These are phyloP conservation scores for Tillandsia fasciculata DNA, from an alignment of 176 grass and related monocot genomes.

Conservation along the genomic window DNA sequence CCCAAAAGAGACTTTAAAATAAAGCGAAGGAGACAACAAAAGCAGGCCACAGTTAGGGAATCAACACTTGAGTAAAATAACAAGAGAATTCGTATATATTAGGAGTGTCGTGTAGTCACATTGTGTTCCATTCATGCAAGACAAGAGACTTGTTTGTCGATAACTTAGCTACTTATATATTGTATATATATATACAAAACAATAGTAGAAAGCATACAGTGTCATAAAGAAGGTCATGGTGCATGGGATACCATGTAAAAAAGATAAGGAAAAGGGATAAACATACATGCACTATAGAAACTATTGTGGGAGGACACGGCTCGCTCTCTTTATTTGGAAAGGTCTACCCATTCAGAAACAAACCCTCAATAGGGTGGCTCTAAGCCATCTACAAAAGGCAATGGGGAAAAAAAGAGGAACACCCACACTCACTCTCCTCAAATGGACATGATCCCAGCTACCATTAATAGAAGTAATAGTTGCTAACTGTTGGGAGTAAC, in stretches of 20 bases:
- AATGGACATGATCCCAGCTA: background rate
- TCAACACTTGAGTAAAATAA: conserved; percentile 32
- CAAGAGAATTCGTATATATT: background rate
- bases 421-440: background rate
- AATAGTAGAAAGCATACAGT: conserved; percentile 37
- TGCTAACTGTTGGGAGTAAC: background rate
- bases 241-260: conserved; percentile 35
- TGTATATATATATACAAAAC: background rate
- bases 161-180: conserved; percentile 10
- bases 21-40: conserved; percentile 23
- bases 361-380: conserved; percentile 1
- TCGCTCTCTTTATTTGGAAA: conserved; percentile 9
- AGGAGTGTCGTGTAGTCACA: conserved; percentile 37
- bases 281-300: conserved; percentile 39
- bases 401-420: conserved; percentile 8
- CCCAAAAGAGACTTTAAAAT: conserved; percentile 21
- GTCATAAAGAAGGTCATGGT: conserved; percentile 56
- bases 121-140: conserved; percentile 73
- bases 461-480: background rate
- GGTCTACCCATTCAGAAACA: conserved; percentile 5
- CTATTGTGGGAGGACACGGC: conserved; percentile 25
- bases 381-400: background rate
- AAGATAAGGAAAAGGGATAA: conserved; percentile 16
- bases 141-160: conserved; percentile 79
- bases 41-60: conserved; percentile 18